These are phyloP conservation scores for Rhododendron mucronatum DNA, from an alignment of 148 eudicot genomes.

Conservation along the genomic window DNA sequence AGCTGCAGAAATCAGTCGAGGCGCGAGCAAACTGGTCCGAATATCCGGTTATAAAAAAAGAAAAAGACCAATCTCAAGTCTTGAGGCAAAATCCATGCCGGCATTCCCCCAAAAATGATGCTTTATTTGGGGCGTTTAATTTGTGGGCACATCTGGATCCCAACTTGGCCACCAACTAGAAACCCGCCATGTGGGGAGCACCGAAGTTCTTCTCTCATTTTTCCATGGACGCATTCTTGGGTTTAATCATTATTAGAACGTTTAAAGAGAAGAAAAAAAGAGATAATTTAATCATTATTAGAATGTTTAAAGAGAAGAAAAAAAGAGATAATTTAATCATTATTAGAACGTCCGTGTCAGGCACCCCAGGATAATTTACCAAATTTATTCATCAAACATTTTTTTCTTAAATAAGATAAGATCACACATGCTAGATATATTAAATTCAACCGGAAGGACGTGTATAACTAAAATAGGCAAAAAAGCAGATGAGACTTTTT, in stretches of 20 bases:
- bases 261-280: background rate
- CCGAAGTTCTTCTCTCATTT: background rate
- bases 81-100: background rate
- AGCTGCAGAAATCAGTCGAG: no score
- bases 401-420: background rate
- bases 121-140: background rate
- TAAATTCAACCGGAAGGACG: background rate
- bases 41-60: no score
- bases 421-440: background rate
- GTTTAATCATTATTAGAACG: background rate
- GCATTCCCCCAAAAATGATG: background rate
- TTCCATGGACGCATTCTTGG: background rate
- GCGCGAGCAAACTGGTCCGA: background rate
- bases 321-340: no score
- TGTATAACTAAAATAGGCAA: background rate
- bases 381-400: background rate
- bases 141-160: conserved; percentile 1
- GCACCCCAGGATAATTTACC: background rate
- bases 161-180: background rate
- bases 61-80: background rate
- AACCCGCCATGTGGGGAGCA: background rate
- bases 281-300: no score
- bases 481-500: background rate
- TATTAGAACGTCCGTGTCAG: background rate
- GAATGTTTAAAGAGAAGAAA: no score